phyloP scores from a whole-genome alignment of 192 early-diverging fungal genomes.

The Tieghemiomyces parasiticus region DNA sequence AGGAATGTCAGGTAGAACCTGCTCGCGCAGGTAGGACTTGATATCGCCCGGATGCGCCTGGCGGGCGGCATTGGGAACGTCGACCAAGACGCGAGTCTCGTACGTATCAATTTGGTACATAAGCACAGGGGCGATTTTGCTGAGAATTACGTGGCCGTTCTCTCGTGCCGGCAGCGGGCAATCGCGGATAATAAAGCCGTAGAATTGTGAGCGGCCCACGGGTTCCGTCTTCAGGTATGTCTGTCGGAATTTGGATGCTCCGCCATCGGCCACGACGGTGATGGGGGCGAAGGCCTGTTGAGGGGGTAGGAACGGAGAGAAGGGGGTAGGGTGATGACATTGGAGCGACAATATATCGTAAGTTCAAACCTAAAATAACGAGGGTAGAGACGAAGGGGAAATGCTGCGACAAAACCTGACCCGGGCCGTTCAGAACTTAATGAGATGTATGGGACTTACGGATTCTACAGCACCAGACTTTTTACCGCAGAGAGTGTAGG shows the following conservation, averaged over 20 bases:
- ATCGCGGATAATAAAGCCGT: slow-evolving; percentile 52
- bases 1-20: slow-evolving; percentile 57
- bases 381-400: too few relatives aligned
- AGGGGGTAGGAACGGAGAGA: too few relatives aligned
- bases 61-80: slow-evolving; percentile 85
- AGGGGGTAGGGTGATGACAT: too few relatives aligned
- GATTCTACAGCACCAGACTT: too few relatives aligned
- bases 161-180: slow-evolving; percentile 60
- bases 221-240: slow-evolving; percentile 10
- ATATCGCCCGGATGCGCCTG: slow-evolving; percentile 34
- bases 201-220: slow-evolving; percentile 3
- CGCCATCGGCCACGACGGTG: slow-evolving; percentile 53
- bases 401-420: too few relatives aligned
- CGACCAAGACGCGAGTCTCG: slow-evolving; percentile 81
- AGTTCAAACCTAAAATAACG: too few relatives aligned
- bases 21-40: slow-evolving; percentile 39
- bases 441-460: too few relatives aligned
- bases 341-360: too few relatives aligned
- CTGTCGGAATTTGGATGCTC: slow-evolving; percentile 75
- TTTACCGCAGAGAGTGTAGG: too few relatives aligned
- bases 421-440: too few relatives aligned
- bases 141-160: slow-evolving; percentile 88
- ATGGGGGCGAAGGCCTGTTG: neutral
- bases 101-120: slow-evolving; percentile 81
- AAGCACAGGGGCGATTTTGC: slow-evolving; percentile 68